Percentiles rank a stretch among this genome's conserved stretches.
Conservation (phyloP, 257 asterid genomes). For the Voacanga thouarsii region DNA sequence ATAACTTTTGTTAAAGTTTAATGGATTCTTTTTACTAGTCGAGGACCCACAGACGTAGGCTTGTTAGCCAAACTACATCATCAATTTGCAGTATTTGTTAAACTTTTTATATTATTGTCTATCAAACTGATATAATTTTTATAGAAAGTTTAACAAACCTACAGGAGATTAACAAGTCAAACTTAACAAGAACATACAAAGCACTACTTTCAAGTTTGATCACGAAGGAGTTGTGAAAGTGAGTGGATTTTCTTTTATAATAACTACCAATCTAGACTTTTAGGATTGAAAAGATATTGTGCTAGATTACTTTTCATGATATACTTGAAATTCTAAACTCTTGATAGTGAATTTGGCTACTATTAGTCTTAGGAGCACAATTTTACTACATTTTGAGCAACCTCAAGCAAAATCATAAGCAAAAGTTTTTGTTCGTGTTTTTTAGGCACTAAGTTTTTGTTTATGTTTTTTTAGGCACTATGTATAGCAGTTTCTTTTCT, state of each 20-base stretch:
- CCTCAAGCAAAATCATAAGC: background rate
- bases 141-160: too few relatives aligned
- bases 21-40: too few relatives aligned
- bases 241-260: background rate
- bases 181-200: background rate
- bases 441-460: too few relatives aligned
- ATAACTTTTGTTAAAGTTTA: too few relatives aligned
- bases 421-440: slow-evolving; percentile 7
- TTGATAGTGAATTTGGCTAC: background rate
- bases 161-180: too few relatives aligned
- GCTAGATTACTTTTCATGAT: background rate
- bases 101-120: too few relatives aligned
- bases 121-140: too few relatives aligned
- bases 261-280: background rate
- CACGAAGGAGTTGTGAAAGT: background rate
- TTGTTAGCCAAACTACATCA: too few relatives aligned
- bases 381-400: slow-evolving; percentile 5
- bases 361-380: too few relatives aligned
- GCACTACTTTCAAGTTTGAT: background rate
- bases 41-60: too few relatives aligned
- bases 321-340: background rate
- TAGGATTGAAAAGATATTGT: background rate
- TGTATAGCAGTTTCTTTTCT: slow-evolving; percentile 84
- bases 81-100: too few relatives aligned
- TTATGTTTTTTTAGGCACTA: slow-evolving; percentile 73